A percentile compares a stretch with the other conserved stretches of the same genome.
Evolutionary conservation across 495 filamentous ascomycete genomes (phyloP).

Genomic region (Aspergillus diversus): DNA sequence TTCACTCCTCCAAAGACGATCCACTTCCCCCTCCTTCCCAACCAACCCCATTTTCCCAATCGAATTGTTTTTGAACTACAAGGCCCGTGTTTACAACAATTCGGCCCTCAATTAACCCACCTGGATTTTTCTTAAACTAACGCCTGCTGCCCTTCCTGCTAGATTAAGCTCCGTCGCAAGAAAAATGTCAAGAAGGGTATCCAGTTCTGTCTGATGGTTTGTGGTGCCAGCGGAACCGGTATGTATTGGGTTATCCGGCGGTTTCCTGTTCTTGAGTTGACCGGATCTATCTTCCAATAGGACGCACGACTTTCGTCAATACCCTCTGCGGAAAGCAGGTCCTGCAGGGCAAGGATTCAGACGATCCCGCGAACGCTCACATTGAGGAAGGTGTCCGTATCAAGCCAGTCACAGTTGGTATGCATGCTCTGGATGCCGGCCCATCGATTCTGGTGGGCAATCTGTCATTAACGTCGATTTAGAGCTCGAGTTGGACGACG

Average conservation of each 20-base stretch:
- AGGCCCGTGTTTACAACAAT: background rate
- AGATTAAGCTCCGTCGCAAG: constrained; percentile 98
- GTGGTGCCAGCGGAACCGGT: constrained; percentile 98
- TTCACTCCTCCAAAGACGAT: constrained; percentile 34
- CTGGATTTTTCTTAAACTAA: constrained; percentile 36
- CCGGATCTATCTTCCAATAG: constrained; percentile 49
- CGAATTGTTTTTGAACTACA: background rate
- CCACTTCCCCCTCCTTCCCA: constrained; percentile 39
- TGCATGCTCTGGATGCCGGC: constrained; percentile 34
- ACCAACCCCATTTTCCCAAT: constrained; percentile 23
- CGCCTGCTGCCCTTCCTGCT: constrained; percentile 36
- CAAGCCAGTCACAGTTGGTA: constrained; percentile 97
- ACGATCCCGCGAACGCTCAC: constrained; percentile 86
- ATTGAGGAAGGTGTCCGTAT: constrained; percentile 96
- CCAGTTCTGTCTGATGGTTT: constrained; percentile 99
- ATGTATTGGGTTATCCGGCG: constrained; percentile 37
- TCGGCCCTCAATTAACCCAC: background rate
- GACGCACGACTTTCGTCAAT: constrained; percentile 98
- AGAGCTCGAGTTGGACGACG: constrained; percentile 97
- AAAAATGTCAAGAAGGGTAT: constrained; percentile 99
- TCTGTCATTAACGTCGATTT: background rate
- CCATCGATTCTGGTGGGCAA: background rate
- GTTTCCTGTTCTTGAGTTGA: constrained; percentile 31
- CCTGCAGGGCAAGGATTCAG: constrained; percentile 82
- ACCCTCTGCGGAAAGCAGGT: constrained; percentile 96